A percentile compares a stretch with the other conserved stretches of the same genome.
phyloP scores from a whole-genome alignment of 345 rosid species.

The Noccaea caerulescens region DNA sequence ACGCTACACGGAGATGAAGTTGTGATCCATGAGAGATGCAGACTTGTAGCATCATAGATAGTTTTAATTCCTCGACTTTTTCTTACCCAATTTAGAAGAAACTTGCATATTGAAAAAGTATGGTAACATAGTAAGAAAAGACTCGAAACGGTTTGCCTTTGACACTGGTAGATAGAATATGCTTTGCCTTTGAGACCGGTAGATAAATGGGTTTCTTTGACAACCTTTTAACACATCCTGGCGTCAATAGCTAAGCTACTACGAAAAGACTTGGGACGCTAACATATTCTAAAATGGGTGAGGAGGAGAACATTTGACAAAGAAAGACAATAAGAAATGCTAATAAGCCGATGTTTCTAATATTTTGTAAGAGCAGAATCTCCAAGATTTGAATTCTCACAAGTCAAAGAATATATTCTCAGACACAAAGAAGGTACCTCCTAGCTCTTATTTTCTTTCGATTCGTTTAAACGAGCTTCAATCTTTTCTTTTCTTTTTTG shows the following conservation, averaged over 20 bases:
- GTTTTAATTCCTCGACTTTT: background rate
- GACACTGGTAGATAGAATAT: slow-evolving; percentile 18
- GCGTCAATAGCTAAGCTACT: background rate
- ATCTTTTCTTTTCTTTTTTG: too few relatives aligned
- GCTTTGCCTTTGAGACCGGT: slow-evolving; percentile 5
- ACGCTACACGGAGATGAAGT: background rate
- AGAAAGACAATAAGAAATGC: too few relatives aligned
- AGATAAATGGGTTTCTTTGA: background rate
- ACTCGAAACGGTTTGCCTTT: slow-evolving; percentile 3
- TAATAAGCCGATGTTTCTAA: too few relatives aligned
- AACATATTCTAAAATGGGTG: background rate
- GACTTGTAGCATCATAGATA: slow-evolving; percentile 21
- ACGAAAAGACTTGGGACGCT: background rate
- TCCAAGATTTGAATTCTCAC: too few relatives aligned
- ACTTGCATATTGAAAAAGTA: background rate
- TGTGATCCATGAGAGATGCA: slow-evolving; percentile 1
- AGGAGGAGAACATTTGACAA: background rate
- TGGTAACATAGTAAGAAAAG: background rate
- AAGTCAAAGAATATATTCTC: background rate
- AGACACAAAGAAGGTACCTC: background rate
- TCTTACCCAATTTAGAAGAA: background rate
- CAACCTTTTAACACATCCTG: background rate
- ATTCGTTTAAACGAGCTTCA: too few relatives aligned
- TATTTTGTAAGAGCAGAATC: too few relatives aligned
- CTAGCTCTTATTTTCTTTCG: too few relatives aligned